Conservation (phyloP, 331 rosid genomes). For the Spiraea crenata region DNA sequence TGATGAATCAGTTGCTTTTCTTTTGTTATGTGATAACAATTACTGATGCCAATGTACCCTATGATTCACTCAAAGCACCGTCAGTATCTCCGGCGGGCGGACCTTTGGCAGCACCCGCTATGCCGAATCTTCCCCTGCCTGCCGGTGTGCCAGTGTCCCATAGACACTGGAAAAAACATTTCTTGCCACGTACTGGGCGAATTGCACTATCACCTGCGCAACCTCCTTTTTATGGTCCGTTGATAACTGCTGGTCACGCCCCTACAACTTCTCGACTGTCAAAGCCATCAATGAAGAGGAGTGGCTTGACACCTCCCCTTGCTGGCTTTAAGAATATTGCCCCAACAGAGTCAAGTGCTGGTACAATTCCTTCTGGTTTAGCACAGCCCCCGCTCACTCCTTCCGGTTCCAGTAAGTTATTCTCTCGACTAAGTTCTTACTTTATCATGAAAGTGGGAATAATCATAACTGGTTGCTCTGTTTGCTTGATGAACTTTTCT, state of each 20-base stretch:
- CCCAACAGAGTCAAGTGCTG: slow-evolving; percentile 53
- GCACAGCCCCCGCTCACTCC: slow-evolving; percentile 78
- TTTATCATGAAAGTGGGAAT: neutral
- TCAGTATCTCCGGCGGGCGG: slow-evolving; percentile 30
- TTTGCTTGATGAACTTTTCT: neutral
- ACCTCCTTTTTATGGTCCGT: slow-evolving; percentile 52
- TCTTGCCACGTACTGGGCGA: slow-evolving; percentile 34
- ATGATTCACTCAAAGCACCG: slow-evolving; percentile 23
- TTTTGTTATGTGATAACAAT: slow-evolving; percentile 41
- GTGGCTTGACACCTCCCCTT: slow-evolving; percentile 49
- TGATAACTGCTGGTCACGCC: slow-evolving; percentile 40
- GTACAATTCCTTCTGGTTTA: slow-evolving; percentile 59
- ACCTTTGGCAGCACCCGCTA: slow-evolving; percentile 34
- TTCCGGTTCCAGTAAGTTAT: slow-evolving; percentile 55
- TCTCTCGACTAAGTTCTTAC: neutral
- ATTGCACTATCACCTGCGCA: slow-evolving; percentile 35
- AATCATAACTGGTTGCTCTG: neutral
- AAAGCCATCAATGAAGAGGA: slow-evolving; percentile 57
- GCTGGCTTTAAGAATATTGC: slow-evolving; percentile 51
- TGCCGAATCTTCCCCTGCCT: slow-evolving; percentile 43
- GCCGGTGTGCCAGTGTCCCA: slow-evolving; percentile 29
- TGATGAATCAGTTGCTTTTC: slow-evolving; percentile 46
- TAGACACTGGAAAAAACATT: slow-evolving; percentile 31
- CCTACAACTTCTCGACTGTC: slow-evolving; percentile 57
- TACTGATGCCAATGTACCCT: slow-evolving; percentile 30